Percentiles rank a stretch among this genome's conserved stretches.
phyloP scores from a whole-genome alignment of 2,329 filamentous ascomycete genomes.

The Aureobasidium sp. region DNA sequence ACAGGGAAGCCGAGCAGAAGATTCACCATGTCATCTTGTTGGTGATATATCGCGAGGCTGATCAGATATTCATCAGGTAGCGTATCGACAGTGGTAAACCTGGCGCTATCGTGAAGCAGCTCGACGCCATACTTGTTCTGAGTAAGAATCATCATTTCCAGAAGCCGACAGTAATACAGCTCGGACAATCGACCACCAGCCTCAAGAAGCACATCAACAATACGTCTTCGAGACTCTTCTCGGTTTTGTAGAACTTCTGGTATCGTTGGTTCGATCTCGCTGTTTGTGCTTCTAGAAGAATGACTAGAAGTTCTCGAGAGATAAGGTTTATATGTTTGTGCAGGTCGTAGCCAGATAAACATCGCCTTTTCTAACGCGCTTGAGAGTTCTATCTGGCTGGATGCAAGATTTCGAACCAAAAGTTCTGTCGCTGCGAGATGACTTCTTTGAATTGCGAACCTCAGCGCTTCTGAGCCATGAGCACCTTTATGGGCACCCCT shows the following conservation, averaged over 20 bases:
- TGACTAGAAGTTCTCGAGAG: not conserved
- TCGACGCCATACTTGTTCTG: not conserved
- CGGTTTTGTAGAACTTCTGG: not conserved
- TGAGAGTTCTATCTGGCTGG: not conserved
- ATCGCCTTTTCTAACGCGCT: slow-evolving; percentile 1
- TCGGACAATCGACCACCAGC: slow-evolving; percentile 6
- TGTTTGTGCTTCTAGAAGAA: not conserved
- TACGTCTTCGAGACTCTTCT: not conserved
- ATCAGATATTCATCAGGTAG: slow-evolving; percentile 3
- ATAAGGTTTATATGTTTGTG: not conserved
- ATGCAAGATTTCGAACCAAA: not conserved
- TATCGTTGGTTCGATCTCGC: not conserved
- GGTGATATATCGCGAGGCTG: slow-evolving; percentile 8
- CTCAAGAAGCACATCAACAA: slow-evolving; percentile 4
- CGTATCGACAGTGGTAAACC: not conserved
- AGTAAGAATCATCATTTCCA: slow-evolving; percentile 11
- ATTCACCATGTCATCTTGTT: slow-evolving; percentile 4
- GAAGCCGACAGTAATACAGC: slow-evolving; percentile 6
- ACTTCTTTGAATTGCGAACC: not conserved
- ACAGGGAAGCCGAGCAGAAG: not conserved
- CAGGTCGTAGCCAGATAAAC: slow-evolving; percentile 7
- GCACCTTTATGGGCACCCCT: not conserved
- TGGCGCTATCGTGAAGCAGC: not conserved
- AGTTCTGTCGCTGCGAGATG: slow-evolving; percentile 4
- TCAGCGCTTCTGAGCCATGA: not conserved